A percentile compares a stretch with the other conserved stretches of the same genome.
Conservation (phyloP, 139 green algal species). For the Tetraselmis chui region DNA sequence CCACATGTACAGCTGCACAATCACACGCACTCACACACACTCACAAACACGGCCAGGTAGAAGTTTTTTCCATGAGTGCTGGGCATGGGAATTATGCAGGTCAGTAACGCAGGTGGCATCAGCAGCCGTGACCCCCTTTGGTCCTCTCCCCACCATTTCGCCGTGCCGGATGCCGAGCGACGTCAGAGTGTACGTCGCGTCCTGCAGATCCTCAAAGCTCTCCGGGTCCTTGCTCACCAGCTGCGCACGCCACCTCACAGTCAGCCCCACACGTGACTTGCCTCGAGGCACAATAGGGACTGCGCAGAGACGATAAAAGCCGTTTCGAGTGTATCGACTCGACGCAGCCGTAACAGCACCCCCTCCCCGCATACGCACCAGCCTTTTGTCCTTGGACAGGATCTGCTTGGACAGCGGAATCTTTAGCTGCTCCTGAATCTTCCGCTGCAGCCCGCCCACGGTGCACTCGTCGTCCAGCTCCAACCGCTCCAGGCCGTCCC, state of each 20-base stretch:
- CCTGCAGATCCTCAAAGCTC: conserved; percentile 37
- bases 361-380: conserved; percentile 47
- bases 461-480: conserved; percentile 43
- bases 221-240: conserved; percentile 32
- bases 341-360: too few relatives aligned
- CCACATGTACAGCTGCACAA: conserved; percentile 50
- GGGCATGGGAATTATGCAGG: too few relatives aligned
- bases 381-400: conserved; percentile 56
- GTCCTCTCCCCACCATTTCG: conserved; percentile 52
- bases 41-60: too few relatives aligned
- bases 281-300: too few relatives aligned
- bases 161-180: conserved; percentile 50
- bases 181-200: conserved; percentile 13
- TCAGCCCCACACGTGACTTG: too few relatives aligned
- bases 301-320: too few relatives aligned
- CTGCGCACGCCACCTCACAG: conserved; percentile 12
- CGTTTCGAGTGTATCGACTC: too few relatives aligned
- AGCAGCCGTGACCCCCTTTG: too few relatives aligned
- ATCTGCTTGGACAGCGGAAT: conserved; percentile 62
- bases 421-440: conserved; percentile 50
- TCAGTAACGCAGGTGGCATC: too few relatives aligned
- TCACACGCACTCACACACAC: too few relatives aligned
- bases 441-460: conserved; percentile 40
- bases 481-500: conserved; percentile 81
- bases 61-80: too few relatives aligned